Evolutionary conservation across 2,329 filamentous ascomycete genomes (phyloP).

Genomic region (Juglanconis sp.): DNA sequence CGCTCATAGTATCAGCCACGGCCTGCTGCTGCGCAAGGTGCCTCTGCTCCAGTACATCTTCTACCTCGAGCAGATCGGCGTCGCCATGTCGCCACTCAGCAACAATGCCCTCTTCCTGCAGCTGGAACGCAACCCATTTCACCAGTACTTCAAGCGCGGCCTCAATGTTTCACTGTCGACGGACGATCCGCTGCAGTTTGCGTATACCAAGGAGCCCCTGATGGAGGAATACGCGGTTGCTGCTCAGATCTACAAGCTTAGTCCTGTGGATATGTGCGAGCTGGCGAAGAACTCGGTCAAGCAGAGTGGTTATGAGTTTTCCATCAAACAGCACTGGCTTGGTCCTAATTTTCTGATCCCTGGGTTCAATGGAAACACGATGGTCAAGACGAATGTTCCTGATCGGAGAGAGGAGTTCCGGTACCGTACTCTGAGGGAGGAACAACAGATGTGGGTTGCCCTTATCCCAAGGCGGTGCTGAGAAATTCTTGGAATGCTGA

Average conservation of each 20-base stretch:
- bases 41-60: conserved; percentile 95
- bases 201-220: conserved; percentile 95
- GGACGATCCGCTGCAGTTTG: conserved; percentile 95
- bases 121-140: conserved; percentile 94
- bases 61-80: conserved; percentile 96
- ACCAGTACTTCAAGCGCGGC: conserved; percentile 91
- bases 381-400: conserved; percentile 95
- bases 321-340: conserved; percentile 88
- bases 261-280: conserved; percentile 97
- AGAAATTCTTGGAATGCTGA: conserved; percentile 2
- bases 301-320: conserved; percentile 89
- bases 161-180: conserved; percentile 95
- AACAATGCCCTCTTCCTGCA: conserved; percentile 97
- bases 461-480: not conserved
- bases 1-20: conserved; percentile 96
- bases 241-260: conserved; percentile 97
- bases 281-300: conserved; percentile 92
- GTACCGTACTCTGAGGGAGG: conserved; percentile 79
- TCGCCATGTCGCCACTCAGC: conserved; percentile 98
- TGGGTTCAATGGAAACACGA: conserved; percentile 81
- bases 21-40: conserved; percentile 86
- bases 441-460: conserved; percentile 72
- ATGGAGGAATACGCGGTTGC: conserved; percentile 98
- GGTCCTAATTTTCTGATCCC: conserved; percentile 74
- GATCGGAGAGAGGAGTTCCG: conserved; percentile 88